Evolutionary conservation across 1,284 basidiomycete species (phyloP).

Genomic region (Trichosporon coremiiforme): DNA sequence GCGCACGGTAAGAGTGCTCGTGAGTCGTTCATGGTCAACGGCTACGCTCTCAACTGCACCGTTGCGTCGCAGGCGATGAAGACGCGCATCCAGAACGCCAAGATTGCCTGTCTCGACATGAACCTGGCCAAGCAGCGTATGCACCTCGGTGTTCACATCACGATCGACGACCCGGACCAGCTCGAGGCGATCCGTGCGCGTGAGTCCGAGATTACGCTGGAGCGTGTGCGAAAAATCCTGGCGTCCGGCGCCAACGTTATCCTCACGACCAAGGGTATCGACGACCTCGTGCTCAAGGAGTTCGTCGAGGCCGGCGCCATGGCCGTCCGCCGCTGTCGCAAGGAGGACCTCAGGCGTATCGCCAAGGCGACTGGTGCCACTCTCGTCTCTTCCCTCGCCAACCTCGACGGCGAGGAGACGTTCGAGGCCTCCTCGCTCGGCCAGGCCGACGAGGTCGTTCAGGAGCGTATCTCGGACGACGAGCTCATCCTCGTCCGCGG

Average conservation of each 20-base stretch:
- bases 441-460: slow-evolving; percentile 89
- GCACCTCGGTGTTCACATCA: slow-evolving; percentile 97
- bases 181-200: slow-evolving; percentile 94
- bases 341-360: slow-evolving; percentile 95
- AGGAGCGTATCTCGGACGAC: slow-evolving; percentile 98
- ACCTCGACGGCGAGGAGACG: slow-evolving; percentile 97
- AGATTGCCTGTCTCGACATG: slow-evolving; percentile 98
- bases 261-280: slow-evolving; percentile 97
- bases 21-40: slow-evolving; percentile 92
- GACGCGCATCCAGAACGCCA: slow-evolving; percentile 86
- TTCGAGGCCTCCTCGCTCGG: slow-evolving; percentile 91
- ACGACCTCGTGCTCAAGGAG: slow-evolving; percentile 97
- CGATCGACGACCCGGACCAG: slow-evolving; percentile 95
- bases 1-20: slow-evolving; percentile 95
- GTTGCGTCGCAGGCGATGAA: slow-evolving; percentile 99
- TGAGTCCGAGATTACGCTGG: slow-evolving; percentile 94
- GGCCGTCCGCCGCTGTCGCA: slow-evolving; percentile 95
- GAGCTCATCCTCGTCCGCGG: slow-evolving; percentile 97
- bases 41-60: slow-evolving; percentile 98
- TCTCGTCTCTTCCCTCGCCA: slow-evolving; percentile 88
- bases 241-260: slow-evolving; percentile 96
- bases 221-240: slow-evolving; percentile 94
- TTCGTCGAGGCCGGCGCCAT: slow-evolving; percentile 99
- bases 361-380: slow-evolving; percentile 97
- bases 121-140: slow-evolving; percentile 96